phyloP scores from a whole-genome alignment of 2,329 filamentous ascomycete genomes.

The Stagonosporopsis rhizophila region DNA sequence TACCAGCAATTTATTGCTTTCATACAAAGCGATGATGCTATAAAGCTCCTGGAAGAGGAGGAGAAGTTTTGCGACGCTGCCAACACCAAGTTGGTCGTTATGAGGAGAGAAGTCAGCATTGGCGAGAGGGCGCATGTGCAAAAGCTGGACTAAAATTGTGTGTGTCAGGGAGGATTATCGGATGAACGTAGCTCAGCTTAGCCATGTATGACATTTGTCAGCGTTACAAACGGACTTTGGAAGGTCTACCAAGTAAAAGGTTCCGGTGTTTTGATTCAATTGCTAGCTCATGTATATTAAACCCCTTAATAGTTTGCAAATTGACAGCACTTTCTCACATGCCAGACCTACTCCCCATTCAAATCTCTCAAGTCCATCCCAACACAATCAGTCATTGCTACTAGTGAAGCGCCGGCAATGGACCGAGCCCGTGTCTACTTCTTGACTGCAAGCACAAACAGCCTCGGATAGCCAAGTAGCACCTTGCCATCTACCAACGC shows the following conservation, averaged over 20 bases:
- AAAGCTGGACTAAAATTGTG: slow-evolving; percentile 1
- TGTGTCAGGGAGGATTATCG: not conserved
- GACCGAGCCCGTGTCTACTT: slow-evolving; percentile 18
- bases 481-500: slow-evolving; percentile 60
- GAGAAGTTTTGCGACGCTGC: slow-evolving; percentile 24
- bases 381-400: no score
- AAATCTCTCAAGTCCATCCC: no score
- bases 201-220: not conserved
- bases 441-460: slow-evolving; percentile 60
- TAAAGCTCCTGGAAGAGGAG: slow-evolving; percentile 23
- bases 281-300: not conserved
- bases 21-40: slow-evolving; percentile 25
- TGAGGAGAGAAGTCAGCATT: slow-evolving; percentile 21
- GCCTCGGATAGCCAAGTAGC: slow-evolving; percentile 61
- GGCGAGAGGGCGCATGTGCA: slow-evolving; percentile 13
- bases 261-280: not conserved
- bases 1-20: slow-evolving; percentile 31
- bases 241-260: not conserved
- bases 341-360: no score
- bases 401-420: not conserved
- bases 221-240: not conserved
- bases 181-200: not conserved
- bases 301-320: no score
- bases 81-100: slow-evolving; percentile 25
- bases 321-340: no score